Base-by-base conservation (phyloP, 257 asterid species). In the Lavandula angustifolia region DNA sequence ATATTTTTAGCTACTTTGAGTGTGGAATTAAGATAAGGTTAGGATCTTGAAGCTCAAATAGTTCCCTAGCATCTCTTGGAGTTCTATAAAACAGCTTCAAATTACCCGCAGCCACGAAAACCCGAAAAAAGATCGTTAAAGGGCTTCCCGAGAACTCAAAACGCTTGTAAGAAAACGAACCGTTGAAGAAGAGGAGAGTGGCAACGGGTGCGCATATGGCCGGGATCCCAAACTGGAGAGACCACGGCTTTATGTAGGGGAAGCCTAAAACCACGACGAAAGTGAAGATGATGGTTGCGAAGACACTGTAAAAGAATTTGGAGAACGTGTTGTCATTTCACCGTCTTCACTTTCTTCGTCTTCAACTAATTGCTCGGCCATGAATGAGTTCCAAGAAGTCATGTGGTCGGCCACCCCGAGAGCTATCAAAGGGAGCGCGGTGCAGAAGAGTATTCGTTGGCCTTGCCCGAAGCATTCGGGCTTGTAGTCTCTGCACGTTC, bases 221-320 rank as follows among this genome's bases (percentile, higher is more conserved):
- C 6, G 82, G 81, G 37, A 80, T 77, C 69, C 82, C 85, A 17
- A 74, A 80, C 60, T 76, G 67, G 10, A 80, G 51, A 0, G 78
- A 74, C 82, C 85, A 80, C 0, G 80, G 70, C 6, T 62, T 71
- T 27, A 80, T 57, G 22, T 35, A 68, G 6, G 78, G 80, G 32
- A 74, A 76, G 4, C 62, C 80, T 4, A 68, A 41, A 11, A 62
- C 75, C 0, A 78, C 81, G 31, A 68, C 77, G 14, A 72, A 37
- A 3, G 83, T 72, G 43, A 48, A 43, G 44, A 72, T n/a, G 7
- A 65, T 29, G 16, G 76, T 60, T 1, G 80, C 69, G 3, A 57
- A 2, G 41, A 60, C 7, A 8, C 78, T 41, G 60, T 0, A 55
- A 42, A 60, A 43, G 37, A 62, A 68, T 5, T 54, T 56, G 67